Base-by-base conservation (phyloP, 2,329 filamentous ascomycete species). In the Geosmithia putterillii region DNA sequence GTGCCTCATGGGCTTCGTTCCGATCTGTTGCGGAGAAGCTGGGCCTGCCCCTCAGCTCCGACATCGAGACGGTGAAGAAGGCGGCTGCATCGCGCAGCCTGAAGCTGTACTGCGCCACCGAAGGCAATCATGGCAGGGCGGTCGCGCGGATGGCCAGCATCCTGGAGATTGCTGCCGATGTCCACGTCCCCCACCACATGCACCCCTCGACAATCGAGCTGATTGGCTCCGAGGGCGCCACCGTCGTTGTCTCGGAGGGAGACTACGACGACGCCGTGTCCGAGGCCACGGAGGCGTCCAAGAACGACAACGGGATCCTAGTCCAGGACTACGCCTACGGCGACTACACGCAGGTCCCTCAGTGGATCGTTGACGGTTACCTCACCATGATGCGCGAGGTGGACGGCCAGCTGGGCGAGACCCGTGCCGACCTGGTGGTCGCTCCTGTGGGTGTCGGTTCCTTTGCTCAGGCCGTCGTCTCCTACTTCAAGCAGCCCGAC, bases 361-460 rank as follows among this genome's bases (percentile, higher is more conserved):
- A 74, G 58, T 88, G 81, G 78, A 82, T 89, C 19, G 81, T 87
- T 0, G 78, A 90, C 47, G 86, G 86, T 0, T 92, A 90, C 52
- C 69, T 68, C 4, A 87, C 83, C 0, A 81, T 89, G 72, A 64
- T 89, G 47, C 57, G 61, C 3, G 86, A 92, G 54, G 65, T 76
- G 0, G 81, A 87, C 41, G 56, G 65, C 18, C 83, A 89, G 53
- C 54, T 66, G 0, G 58, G 61, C 0, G 49, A 63, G 1, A 55
- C 61, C 0, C 57, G 54, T 2, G 47, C 59, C 4, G 64, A 70
- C 6, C 60, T 76, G 9, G 69, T 79, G 23, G 57, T 90, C 14
- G 71, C 73, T 0, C 81, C 84, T 0, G 80, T 83, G 2, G 85
- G 86, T 0, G 83, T 85, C 0, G 85, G 86, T 0, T 83, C 78